phyloP scores from a whole-genome alignment of 345 rosid genomes.

The Eucalyptus fibrosa region DNA sequence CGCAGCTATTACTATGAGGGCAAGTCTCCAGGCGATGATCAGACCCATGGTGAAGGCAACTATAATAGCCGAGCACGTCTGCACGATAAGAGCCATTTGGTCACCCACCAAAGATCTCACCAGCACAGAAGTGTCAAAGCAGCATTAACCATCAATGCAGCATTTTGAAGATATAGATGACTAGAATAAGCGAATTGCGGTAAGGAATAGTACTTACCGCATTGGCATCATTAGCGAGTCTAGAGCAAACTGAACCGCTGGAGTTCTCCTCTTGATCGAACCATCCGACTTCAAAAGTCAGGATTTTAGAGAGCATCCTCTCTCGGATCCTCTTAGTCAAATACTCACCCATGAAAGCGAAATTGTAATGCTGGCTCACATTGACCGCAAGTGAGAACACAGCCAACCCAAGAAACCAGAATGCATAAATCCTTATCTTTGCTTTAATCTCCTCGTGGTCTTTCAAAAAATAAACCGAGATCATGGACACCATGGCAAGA shows the following conservation, averaged over 20 bases:
- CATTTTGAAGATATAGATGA: not conserved
- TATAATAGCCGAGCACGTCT: slow-evolving; percentile 40
- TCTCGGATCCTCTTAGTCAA: slow-evolving; percentile 54
- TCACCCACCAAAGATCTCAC: slow-evolving; percentile 50
- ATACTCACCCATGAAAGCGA: slow-evolving; percentile 51
- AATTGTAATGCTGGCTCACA: slow-evolving; percentile 43
- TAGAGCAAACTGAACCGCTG: slow-evolving; percentile 46
- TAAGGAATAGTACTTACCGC: slow-evolving; percentile 15
- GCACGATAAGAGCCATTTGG: slow-evolving; percentile 28
- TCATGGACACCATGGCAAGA: slow-evolving; percentile 30
- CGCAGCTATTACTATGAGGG: slow-evolving; percentile 49
- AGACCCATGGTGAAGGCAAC: slow-evolving; percentile 55
- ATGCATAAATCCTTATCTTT: slow-evolving; percentile 30
- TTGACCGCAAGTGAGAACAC: slow-evolving; percentile 28
- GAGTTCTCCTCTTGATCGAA: slow-evolving; percentile 55
- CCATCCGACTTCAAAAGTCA: slow-evolving; percentile 65
- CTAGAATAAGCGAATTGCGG: not conserved
- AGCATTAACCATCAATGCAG: not conserved
- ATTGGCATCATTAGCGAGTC: slow-evolving; percentile 58
- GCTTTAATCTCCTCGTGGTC: slow-evolving; percentile 41
- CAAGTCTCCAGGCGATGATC: slow-evolving; percentile 47
- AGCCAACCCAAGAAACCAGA: slow-evolving; percentile 29
- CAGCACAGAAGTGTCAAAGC: not conserved
- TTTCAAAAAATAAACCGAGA: slow-evolving; percentile 27
- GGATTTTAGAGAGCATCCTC: slow-evolving; percentile 47